Percentiles rank a stretch among this genome's conserved stretches.
These are phyloP conservation scores for Fusarium brachygibbosum DNA, from an alignment of 2,329 filamentous ascomycete genomes.

Conservation along the genomic window DNA sequence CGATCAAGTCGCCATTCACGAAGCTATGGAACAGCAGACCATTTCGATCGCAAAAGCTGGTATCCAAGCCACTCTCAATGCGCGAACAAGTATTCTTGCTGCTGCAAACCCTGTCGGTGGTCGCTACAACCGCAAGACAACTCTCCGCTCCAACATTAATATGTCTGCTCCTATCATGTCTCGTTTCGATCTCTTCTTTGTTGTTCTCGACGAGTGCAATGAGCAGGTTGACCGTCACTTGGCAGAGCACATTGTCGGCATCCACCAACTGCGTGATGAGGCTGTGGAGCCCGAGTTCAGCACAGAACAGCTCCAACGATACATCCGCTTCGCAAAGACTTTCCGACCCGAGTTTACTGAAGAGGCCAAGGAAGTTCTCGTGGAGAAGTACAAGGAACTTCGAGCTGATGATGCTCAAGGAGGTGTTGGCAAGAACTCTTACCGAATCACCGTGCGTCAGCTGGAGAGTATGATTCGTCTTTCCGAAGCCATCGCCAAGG, in stretches of 20 bases:
- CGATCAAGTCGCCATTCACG: conserved; percentile 98
- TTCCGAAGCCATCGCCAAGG: conserved; percentile 97
- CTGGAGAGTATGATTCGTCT: conserved; percentile 96
- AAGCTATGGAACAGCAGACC: conserved; percentile 99
- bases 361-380: conserved; percentile 86
- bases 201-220: conserved; percentile 96
- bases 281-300: conserved; percentile 94
- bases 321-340: conserved; percentile 95
- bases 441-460: conserved; percentile 96
- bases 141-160: conserved; percentile 94
- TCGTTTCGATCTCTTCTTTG: conserved; percentile 98
- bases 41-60: conserved; percentile 99
- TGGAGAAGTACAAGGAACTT: conserved; percentile 95
- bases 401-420: conserved; percentile 94
- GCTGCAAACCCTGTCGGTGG: conserved; percentile 96
- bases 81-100: conserved; percentile 92
- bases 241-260: conserved; percentile 92
- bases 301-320: conserved; percentile 95
- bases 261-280: conserved; percentile 92
- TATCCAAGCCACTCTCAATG: conserved; percentile 97
- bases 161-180: conserved; percentile 99
- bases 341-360: conserved; percentile 94
- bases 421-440: conserved; percentile 93
- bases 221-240: conserved; percentile 91
- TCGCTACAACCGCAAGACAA: conserved; percentile 96